Percentiles rank a stretch among this genome's conserved stretches.
Evolutionary conservation across 257 asterid species (phyloP).

Genomic region (Solanum gracilifrons): DNA sequence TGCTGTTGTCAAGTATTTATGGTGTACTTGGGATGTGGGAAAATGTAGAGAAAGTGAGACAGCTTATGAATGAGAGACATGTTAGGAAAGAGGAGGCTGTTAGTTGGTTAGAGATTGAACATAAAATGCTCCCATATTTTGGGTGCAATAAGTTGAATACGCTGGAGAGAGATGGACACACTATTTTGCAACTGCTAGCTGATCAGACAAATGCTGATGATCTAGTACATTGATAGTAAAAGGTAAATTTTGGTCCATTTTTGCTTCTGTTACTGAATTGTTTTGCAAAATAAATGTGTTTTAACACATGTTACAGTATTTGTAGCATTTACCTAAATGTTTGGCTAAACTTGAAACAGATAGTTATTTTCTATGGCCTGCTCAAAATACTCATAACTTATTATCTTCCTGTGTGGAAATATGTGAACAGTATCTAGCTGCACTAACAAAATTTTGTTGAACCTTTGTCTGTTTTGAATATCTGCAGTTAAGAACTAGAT

Average conservation of each 20-base stretch:
- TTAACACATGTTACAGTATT: not conserved
- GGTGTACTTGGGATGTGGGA: conserved; percentile 57
- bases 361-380: not conserved
- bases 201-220: conserved; percentile 11
- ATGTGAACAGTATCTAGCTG: not conserved
- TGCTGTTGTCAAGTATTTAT: conserved; percentile 37
- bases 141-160: conserved; percentile 5
- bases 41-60: conserved; percentile 35
- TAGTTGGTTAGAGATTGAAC: conserved; percentile 57
- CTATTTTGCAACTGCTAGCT: conserved; percentile 25
- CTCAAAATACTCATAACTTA: not conserved
- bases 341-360: not conserved
- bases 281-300: not conserved
- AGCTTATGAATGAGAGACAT: conserved; percentile 22
- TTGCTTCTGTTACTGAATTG: not conserved
- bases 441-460: not conserved
- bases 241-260: conserved; percentile 6
- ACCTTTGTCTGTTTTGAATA: not conserved
- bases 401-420: not conserved
- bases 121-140: conserved; percentile 16
- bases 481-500: not conserved
- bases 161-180: conserved; percentile 9
- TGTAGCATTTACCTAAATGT: not conserved
- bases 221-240: conserved; percentile 2
- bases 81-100: conserved; percentile 20